Conservation (phyloP, 768 basidiomycete genomes). For the Suillus occidentalis region DNA sequence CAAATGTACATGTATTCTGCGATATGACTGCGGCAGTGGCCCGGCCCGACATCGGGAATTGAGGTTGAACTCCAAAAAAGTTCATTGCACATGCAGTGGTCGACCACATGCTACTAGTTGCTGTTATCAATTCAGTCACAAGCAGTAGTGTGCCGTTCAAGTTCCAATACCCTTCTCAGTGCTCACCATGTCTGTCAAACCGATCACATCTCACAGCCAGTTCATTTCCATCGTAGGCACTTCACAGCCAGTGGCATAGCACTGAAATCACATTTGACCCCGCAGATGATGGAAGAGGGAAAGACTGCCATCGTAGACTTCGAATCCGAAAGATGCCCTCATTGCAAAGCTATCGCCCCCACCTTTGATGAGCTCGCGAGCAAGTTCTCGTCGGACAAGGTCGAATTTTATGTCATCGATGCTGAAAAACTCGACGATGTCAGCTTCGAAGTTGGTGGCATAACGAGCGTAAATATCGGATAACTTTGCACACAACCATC, state of each 20-base stretch:
- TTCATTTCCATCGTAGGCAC: slow-evolving; percentile 4
- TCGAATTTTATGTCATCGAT: slow-evolving; percentile 72
- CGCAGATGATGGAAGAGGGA: slow-evolving; percentile 14
- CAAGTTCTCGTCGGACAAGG: slow-evolving; percentile 19
- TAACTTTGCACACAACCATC: neutral
- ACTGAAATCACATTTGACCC: neutral
- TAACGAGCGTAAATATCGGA: neutral
- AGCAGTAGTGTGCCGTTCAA: neutral
- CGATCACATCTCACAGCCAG: slow-evolving; percentile 8
- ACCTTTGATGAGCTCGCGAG: slow-evolving; percentile 6
- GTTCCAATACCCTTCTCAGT: neutral
- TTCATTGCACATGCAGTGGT: neutral
- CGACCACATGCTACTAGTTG: neutral
- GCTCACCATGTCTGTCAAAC: slow-evolving; percentile 7
- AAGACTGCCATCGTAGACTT: slow-evolving; percentile 21
- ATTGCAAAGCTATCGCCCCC: slow-evolving; percentile 7
- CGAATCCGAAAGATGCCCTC: slow-evolving; percentile 5
- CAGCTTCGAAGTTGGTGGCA: slow-evolving; percentile 46
- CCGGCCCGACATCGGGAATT: neutral
- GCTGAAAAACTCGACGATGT: slow-evolving; percentile 55
- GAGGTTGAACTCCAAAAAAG: neutral
- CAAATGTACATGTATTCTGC: neutral
- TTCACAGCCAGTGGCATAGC: neutral
- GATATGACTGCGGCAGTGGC: too few relatives aligned
- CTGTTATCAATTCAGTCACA: neutral